These are phyloP conservation scores for Rhodamnia rubescens DNA, from an alignment of 345 rosid species.

Conservation along the genomic window DNA sequence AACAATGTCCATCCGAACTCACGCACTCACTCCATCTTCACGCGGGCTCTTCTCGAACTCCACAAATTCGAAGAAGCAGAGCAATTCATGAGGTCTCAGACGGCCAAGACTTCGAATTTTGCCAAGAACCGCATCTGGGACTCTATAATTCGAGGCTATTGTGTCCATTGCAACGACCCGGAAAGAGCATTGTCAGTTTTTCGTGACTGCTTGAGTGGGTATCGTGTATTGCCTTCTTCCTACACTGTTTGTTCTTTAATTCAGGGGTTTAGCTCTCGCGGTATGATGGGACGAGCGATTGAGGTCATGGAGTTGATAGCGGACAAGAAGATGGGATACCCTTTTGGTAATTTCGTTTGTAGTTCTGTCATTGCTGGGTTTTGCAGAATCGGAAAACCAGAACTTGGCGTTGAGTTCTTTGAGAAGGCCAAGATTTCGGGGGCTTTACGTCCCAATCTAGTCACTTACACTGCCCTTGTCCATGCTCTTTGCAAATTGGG, in stretches of 20 bases:
- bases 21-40: constrained; percentile 32
- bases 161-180: constrained; percentile 29
- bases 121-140: constrained; percentile 29
- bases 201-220: constrained; percentile 29
- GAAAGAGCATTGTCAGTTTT: constrained; percentile 34
- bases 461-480: constrained; percentile 48
- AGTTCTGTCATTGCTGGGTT: constrained; percentile 62
- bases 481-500: constrained; percentile 51
- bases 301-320: constrained; percentile 61
- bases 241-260: constrained; percentile 43
- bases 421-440: constrained; percentile 33
- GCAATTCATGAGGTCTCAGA: constrained; percentile 30
- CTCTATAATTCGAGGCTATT: constrained; percentile 41
- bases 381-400: constrained; percentile 58
- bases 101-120: constrained; percentile 17
- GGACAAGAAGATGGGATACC: constrained; percentile 31
- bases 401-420: constrained; percentile 49
- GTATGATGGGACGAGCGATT: constrained; percentile 43
- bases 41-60: constrained; percentile 42
- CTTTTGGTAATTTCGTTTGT: constrained; percentile 59
- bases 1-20: constrained; percentile 18
- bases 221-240: constrained; percentile 51
- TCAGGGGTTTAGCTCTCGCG: constrained; percentile 32
- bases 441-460: constrained; percentile 48
- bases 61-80: constrained; percentile 49